These are phyloP conservation scores for Neurospora terricola DNA, from an alignment of 495 filamentous ascomycete species.

Conservation along the genomic window DNA sequence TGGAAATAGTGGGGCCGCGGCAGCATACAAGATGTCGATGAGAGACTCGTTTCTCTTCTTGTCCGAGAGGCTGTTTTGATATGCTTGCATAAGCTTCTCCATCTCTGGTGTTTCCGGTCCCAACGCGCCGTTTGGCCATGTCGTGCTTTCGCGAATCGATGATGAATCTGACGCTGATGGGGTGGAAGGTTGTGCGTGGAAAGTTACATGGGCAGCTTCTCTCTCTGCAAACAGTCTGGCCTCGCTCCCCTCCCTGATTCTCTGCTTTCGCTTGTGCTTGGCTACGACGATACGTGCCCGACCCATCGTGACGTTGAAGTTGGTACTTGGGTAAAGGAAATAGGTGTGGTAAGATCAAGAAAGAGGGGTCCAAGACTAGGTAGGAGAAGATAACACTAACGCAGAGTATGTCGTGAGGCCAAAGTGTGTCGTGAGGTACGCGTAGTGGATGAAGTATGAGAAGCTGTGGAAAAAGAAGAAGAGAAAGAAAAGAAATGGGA, in stretches of 20 bases:
- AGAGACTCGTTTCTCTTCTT: background rate
- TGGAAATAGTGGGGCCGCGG: background rate
- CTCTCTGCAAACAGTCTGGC: background rate
- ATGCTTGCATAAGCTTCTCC: background rate
- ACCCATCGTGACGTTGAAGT: background rate
- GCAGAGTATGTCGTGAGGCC: background rate
- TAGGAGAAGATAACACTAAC: background rate
- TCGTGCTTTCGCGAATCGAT: background rate
- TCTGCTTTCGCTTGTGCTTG: no score
- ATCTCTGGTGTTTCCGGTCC: no score
- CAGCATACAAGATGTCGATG: background rate
- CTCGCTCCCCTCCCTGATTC: background rate
- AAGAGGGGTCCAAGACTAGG: background rate
- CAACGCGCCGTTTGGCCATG: no score
- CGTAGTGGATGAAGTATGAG: background rate
- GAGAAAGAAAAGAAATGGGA: background rate
- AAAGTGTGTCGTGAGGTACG: background rate
- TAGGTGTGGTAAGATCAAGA: background rate
- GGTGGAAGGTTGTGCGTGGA: background rate
- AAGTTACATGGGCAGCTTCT: background rate
- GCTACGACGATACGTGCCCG: no score
- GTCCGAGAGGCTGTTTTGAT: background rate
- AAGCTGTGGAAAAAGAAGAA: background rate
- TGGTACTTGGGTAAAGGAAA: background rate
- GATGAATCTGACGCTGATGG: background rate